These are phyloP conservation scores for Basipetospora chlamydospora DNA, from an alignment of 2,329 filamentous ascomycete species.

Conservation along the genomic window DNA sequence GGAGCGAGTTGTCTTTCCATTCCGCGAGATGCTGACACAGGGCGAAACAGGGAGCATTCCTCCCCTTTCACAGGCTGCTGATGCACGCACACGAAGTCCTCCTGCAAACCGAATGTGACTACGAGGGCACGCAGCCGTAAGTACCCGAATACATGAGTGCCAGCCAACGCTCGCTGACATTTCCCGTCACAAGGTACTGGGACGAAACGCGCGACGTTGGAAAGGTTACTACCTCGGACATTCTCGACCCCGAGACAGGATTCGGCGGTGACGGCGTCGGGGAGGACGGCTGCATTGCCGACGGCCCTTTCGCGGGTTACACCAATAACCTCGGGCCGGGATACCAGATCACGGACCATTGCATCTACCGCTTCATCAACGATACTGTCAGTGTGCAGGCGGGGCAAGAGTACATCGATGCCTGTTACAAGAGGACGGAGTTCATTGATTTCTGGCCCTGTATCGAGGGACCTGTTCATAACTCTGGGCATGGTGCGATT, in stretches of 20 bases:
- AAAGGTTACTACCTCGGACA: slow-evolving; percentile 5
- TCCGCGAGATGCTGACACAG: neutral
- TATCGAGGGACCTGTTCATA: slow-evolving; percentile 14
- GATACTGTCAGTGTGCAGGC: slow-evolving; percentile 1
- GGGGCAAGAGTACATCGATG: neutral
- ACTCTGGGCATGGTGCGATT: slow-evolving; percentile 13
- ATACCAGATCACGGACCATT: slow-evolving; percentile 21
- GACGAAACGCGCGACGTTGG: slow-evolving; percentile 8
- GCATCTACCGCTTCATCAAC: slow-evolving; percentile 22
- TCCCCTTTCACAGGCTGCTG: slow-evolving; percentile 21
- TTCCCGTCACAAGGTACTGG: slow-evolving; percentile 4
- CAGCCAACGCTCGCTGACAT: slow-evolving; percentile 7
- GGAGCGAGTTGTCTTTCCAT: too few relatives aligned
- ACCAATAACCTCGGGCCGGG: slow-evolving; percentile 25
- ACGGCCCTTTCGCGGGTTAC: slow-evolving; percentile 15
- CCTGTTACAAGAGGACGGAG: slow-evolving; percentile 9
- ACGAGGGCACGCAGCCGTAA: slow-evolving; percentile 17
- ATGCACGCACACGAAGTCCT: slow-evolving; percentile 17
- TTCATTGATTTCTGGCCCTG: slow-evolving; percentile 16
- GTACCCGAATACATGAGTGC: slow-evolving; percentile 12
- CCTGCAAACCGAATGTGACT: slow-evolving; percentile 16
- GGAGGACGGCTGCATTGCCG: slow-evolving; percentile 6
- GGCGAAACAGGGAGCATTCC: slow-evolving; percentile 11
- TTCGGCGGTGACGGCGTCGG: slow-evolving; percentile 8
- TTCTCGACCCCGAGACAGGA: slow-evolving; percentile 7